These are phyloP conservation scores for Herpotrichia juniperi DNA, from an alignment of 2,329 filamentous ascomycete genomes.

Conservation along the genomic window DNA sequence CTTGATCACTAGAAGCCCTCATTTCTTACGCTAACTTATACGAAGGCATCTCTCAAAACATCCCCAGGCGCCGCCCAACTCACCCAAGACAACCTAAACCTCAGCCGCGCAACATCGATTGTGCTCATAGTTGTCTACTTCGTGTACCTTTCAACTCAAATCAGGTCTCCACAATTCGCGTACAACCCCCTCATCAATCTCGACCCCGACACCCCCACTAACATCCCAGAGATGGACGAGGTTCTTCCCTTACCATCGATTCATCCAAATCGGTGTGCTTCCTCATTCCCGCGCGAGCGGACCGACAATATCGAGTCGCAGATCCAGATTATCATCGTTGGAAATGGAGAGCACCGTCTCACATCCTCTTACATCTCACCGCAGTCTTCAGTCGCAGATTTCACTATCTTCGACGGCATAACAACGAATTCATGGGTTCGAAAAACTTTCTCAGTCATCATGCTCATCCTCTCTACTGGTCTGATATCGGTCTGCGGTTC, in stretches of 20 bases:
- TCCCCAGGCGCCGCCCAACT: background rate
- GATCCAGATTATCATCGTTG: background rate
- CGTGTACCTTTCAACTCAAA: conserved; percentile 19
- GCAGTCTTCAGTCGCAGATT: too few relatives aligned
- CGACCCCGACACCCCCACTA: too few relatives aligned
- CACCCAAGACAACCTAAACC: conserved; percentile 9
- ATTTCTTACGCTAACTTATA: background rate
- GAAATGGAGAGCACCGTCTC: background rate
- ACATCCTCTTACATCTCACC: background rate
- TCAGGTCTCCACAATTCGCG: conserved; percentile 16
- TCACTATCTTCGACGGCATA: too few relatives aligned
- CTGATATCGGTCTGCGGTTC: conserved; percentile 75
- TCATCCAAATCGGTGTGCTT: background rate
- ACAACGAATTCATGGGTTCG: conserved; percentile 5
- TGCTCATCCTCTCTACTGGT: conserved; percentile 68
- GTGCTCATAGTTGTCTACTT: conserved; percentile 20
- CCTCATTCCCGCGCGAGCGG: background rate
- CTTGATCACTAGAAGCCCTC: background rate
- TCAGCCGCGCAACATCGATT: conserved; percentile 18
- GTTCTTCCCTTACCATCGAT: background rate
- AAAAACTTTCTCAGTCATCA: conserved; percentile 4
- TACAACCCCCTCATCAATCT: conserved; percentile 22
- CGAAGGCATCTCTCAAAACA: background rate
- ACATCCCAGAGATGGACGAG: conserved; percentile 7
- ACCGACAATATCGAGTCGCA: background rate